A percentile compares a stretch with the other conserved stretches of the same genome.
Evolutionary conservation across 2,329 filamentous ascomycete species (phyloP).

Genomic region (Aspergillus sp.): DNA sequence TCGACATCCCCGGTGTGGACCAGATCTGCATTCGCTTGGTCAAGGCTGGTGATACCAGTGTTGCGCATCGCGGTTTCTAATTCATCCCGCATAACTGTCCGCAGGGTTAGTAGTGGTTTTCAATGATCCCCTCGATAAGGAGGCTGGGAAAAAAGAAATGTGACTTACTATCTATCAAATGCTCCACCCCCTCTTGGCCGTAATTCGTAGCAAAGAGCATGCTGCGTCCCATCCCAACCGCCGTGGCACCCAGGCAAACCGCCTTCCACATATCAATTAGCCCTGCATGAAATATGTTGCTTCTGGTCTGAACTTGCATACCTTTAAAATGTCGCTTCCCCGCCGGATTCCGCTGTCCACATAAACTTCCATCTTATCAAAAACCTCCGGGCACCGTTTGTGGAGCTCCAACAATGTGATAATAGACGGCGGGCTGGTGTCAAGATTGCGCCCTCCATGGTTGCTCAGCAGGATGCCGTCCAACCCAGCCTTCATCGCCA

Average conservation of each 20-base stretch:
- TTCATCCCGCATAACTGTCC: conserved; percentile 41
- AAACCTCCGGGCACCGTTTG: conserved; percentile 45
- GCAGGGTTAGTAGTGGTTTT: conserved; percentile 1
- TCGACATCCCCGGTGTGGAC: conserved; percentile 48
- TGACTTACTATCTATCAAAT: conserved; percentile 51
- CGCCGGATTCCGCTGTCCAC: conserved; percentile 52
- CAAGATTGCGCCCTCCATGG: conserved; percentile 54
- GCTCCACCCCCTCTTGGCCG: conserved; percentile 51
- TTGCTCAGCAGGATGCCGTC: conserved; percentile 56
- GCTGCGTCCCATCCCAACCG: conserved; percentile 51
- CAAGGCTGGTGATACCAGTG: conserved; percentile 41
- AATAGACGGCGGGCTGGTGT: conserved; percentile 47
- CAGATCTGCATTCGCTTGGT: conserved; percentile 39
- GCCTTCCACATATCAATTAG: conserved; percentile 31
- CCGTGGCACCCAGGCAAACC: conserved; percentile 49
- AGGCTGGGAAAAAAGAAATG: background rate
- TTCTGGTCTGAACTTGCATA: no score
- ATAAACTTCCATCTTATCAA: conserved; percentile 48
- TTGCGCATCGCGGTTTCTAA: conserved; percentile 47
- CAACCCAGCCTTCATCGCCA: conserved; percentile 46
- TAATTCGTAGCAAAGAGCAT: conserved; percentile 52
- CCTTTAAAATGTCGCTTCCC: conserved; percentile 52
- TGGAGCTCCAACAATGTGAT: conserved; percentile 51
- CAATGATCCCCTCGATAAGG: background rate
- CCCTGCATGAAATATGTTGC: no score